Evolutionary conservation across 2,329 filamentous ascomycete genomes (phyloP), one percentile per base, ranked within the genome.

Genomic region (Phialophora macrospora): DNA sequence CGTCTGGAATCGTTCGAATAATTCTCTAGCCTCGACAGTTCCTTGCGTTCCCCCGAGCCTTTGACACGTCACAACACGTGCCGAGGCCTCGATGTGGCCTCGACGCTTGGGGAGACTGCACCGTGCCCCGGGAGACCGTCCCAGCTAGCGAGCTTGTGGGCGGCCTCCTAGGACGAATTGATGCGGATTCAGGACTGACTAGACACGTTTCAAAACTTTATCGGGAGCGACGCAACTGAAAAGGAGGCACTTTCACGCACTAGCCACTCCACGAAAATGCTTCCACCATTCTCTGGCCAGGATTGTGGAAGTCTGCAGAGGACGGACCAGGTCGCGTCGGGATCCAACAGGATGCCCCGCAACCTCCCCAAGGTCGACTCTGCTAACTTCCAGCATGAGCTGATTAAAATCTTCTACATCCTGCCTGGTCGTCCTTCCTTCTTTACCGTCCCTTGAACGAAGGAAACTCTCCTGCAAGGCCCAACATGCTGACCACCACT

Each of bases 31-130:
- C 56, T 59, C 41, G 56, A 44, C 9, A 14, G 26, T 32, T 46
- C 41, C 30, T 26, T 26, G 9, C 26, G 30, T 14, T 14, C 41
- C 41, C 14, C 24, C 22, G 28, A 34, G 26, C 3, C 26, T 28
- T 32, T 55, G 52, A 30, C 52, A 55, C 24, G 26, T 55, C 52
- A 38, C 46, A 32, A 32, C 56, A 52, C 58, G 58, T 60, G 58
- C 58, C 58, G 58, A 52, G 48, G 30, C 20, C n/a, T 2, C 20
- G 24, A 41, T 60, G 58, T 60, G 58, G 58, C 46, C 38, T 60
- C n/a, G 30, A 52, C 44, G n/a, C 44, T 60, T 49, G 12, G 5
- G 5, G 17, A 22, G 22, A 14, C 56, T 12, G 28, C 20, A 12
- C 46, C 58, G 44, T 22, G 28, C 46, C 51, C 48, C 30, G 52